phyloP scores from a whole-genome alignment of 2,329 filamentous ascomycete species.

The Mycosphaerelloides madeirae region DNA sequence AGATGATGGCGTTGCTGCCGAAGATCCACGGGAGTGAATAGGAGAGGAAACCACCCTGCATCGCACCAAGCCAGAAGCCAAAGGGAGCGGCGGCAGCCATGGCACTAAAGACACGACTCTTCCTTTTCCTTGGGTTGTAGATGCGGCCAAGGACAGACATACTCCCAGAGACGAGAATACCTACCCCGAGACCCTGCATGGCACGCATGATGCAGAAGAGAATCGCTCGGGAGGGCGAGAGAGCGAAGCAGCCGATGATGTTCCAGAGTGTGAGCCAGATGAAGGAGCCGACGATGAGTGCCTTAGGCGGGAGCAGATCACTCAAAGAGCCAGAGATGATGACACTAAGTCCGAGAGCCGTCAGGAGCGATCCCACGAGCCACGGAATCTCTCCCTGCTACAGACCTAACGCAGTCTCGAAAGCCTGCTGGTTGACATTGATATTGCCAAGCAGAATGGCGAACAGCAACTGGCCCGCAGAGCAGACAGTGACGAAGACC shows the following conservation, averaged over 20 bases:
- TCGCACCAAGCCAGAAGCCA: slow-evolving; percentile 35
- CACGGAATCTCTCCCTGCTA: slow-evolving; percentile 39
- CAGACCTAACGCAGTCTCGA: slow-evolving; percentile 38
- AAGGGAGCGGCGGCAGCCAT: slow-evolving; percentile 36
- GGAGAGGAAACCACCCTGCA: slow-evolving; percentile 41
- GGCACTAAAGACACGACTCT: slow-evolving; percentile 35
- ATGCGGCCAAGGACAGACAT: slow-evolving; percentile 37
- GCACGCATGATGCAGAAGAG: slow-evolving; percentile 37
- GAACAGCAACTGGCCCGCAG: slow-evolving; percentile 42
- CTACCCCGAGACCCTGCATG: slow-evolving; percentile 36
- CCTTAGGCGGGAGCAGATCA: slow-evolving; percentile 39
- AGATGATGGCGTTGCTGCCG: slow-evolving; percentile 41
- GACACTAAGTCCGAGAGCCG: slow-evolving; percentile 41
- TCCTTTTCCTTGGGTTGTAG: slow-evolving; percentile 36
- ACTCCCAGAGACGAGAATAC: slow-evolving; percentile 33
- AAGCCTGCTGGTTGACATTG: slow-evolving; percentile 36
- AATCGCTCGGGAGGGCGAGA: slow-evolving; percentile 34
- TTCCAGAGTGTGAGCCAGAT: slow-evolving; percentile 42
- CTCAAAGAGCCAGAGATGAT: slow-evolving; percentile 37
- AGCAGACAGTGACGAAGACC: slow-evolving; percentile 40
- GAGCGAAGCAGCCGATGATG: slow-evolving; percentile 33
- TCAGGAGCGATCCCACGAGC: slow-evolving; percentile 40
- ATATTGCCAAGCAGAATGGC: slow-evolving; percentile 41
- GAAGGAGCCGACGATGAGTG: slow-evolving; percentile 42
- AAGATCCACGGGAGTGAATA: slow-evolving; percentile 42